Evolutionary conservation across 176 grass and related monocot genomes (phyloP).

Genomic region (Oryza rufipogon): DNA sequence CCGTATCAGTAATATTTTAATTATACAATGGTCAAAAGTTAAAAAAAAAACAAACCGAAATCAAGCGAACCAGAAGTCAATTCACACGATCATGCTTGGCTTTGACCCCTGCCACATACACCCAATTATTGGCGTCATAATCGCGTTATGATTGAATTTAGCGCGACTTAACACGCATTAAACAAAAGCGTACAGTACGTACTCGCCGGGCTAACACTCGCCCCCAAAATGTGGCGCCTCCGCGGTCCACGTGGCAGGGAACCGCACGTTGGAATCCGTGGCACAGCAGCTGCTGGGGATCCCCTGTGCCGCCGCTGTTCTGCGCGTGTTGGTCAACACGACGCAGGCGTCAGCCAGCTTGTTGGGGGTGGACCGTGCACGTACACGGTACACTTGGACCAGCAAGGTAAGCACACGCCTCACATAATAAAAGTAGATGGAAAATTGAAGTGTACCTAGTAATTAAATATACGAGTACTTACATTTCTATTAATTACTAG

Average conservation of each 20-base stretch:
- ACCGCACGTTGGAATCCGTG: not conserved
- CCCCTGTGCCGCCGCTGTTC: not conserved
- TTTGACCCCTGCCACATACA: not conserved
- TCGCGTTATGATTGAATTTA: conserved; percentile 37
- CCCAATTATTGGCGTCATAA: conserved; percentile 35
- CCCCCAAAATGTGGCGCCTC: not conserved
- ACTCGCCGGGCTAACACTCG: not conserved
- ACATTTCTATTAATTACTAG: too few relatives aligned
- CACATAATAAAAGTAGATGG: not conserved
- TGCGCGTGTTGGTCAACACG: not conserved
- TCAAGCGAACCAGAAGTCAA: not conserved
- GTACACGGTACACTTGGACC: conserved; percentile 8
- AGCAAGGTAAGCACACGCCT: not conserved
- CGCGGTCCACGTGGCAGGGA: conserved; percentile 3
- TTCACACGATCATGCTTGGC: not conserved
- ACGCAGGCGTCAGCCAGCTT: not conserved
- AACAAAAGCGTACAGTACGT: not conserved
- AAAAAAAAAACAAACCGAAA: not conserved
- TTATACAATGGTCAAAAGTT: not conserved
- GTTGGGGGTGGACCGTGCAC: not conserved
- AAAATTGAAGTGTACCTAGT: not conserved
- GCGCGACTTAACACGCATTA: not conserved
- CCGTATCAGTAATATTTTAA: not conserved
- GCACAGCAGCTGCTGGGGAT: not conserved
- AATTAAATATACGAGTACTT: too few relatives aligned